Evolutionary conservation across 345 rosid species (phyloP), one percentile per base, ranked within the genome.

Genomic region (Erodium maritimum): DNA sequence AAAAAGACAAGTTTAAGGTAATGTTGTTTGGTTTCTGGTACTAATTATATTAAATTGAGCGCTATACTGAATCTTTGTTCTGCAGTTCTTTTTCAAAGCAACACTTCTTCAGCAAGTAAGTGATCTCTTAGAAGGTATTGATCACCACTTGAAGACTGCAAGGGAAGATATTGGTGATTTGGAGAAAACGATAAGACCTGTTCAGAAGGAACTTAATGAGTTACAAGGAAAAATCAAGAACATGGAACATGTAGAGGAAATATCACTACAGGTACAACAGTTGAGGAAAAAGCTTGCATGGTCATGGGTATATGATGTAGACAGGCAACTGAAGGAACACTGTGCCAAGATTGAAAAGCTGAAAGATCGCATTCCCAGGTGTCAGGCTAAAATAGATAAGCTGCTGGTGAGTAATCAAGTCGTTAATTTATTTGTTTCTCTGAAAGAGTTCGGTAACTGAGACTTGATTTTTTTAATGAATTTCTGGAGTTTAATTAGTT

Each of bases 1-100:
- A 83, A 72, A 93, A 79, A 68, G 99, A 93, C 67, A 93, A 89
- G 70, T 93, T 93, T 71, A 89, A 80, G 94, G 99, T 93, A 69
- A 54, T 51, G 29, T 60, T 57, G 10, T 17, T 52, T 66, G 17
- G 57, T 17, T 25, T 56, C 24, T 55, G 42, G 61, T 61, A 24
- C 57, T 29, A 52, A 54, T n/a, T 55, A 51, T 64, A 23, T 23
- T 17, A n/a, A 23, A 23, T 23, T 59, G 55, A 56, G 34, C 61
- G 24, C 25, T 62, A 46, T 61, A 54, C 68, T 85, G 58, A 90
- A 57, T 23, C 23, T 37, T 63, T 21, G 25, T 56, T 66, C 18
- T 50, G 67, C 84, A 93, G 99, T 93, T 93, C 75, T 93, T 86
- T 73, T 93, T 78, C 69, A 93, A 82, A 82, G 96, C 96, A 61